Conservation (phyloP, 2,329 filamentous ascomycete species). For the Furcasterigmium sp. region DNA sequence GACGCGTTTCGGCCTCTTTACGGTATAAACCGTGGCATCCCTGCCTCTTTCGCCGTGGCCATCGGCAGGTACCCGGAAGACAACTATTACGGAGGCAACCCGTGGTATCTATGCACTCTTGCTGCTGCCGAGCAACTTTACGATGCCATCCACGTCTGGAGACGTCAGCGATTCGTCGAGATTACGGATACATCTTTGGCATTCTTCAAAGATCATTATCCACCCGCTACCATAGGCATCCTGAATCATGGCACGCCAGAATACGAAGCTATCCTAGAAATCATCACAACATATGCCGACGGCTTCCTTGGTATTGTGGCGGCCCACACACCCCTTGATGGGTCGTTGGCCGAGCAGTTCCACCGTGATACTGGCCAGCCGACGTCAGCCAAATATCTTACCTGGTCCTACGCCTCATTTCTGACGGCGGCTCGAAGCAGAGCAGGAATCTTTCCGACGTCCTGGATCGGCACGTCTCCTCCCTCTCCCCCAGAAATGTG, state of each 20-base stretch:
- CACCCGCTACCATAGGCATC: conserved; percentile 54
- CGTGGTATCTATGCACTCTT: conserved; percentile 74
- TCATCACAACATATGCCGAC: conserved; percentile 53
- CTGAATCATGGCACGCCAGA: conserved; percentile 44
- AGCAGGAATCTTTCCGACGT: conserved; percentile 46
- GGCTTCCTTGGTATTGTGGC: conserved; percentile 58
- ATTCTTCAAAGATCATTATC: conserved; percentile 66
- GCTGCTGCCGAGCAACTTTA: conserved; percentile 79
- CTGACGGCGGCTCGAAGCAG: conserved; percentile 56
- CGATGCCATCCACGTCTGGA: conserved; percentile 69
- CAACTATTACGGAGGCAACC: conserved; percentile 70
- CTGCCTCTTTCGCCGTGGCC: conserved; percentile 52
- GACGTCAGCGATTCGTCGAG: conserved; percentile 54
- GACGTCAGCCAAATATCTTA: conserved; percentile 61
- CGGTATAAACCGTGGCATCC: conserved; percentile 60
- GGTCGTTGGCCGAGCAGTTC: conserved; percentile 64
- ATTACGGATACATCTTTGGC: conserved; percentile 59
- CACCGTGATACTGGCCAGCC: conserved; percentile 45
- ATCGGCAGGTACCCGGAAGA: conserved; percentile 69
- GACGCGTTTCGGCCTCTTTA: conserved; percentile 72
- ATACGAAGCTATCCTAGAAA: conserved; percentile 51
- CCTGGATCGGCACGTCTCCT: conserved; percentile 45
- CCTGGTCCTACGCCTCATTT: conserved; percentile 70
- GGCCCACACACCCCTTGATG: conserved; percentile 56
- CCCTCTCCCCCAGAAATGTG: conserved; percentile 46